Conservation (phyloP, 331 rosid genomes). For the Quercus phellos region DNA sequence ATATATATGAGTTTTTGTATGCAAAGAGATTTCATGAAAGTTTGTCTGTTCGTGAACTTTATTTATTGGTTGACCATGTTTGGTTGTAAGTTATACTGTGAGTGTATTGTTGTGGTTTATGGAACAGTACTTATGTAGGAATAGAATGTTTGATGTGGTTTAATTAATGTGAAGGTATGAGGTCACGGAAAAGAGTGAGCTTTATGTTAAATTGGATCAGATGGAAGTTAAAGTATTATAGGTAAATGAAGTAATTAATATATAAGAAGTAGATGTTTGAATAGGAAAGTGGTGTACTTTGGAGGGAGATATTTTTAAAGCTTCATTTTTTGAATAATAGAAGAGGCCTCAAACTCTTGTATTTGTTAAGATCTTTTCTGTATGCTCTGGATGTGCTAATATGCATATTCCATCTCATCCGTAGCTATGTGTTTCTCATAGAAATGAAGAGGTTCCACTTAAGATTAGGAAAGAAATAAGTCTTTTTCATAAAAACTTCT, state of each 20-base stretch:
- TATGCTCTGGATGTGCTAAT: neutral
- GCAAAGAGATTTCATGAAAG: neutral
- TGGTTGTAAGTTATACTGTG: neutral
- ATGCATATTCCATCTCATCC: neutral
- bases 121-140: conserved; percentile 27
- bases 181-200: neutral
- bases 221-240: neutral
- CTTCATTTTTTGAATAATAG: no score
- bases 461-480: neutral
- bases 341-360: neutral
- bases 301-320: neutral
- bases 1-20: neutral
- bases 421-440: neutral
- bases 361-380: neutral
- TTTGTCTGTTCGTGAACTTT: neutral
- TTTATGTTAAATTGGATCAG: neutral
- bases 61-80: neutral
- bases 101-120: conserved; percentile 5
- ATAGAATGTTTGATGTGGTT: neutral
- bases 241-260: neutral
- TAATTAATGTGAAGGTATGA: no score
- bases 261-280: neutral
- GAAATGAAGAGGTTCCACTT: neutral
- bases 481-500: neutral
- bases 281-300: neutral